Base-by-base conservation (phyloP, 768 basidiomycete genomes). In the Udeniomyces megalosporus region DNA sequence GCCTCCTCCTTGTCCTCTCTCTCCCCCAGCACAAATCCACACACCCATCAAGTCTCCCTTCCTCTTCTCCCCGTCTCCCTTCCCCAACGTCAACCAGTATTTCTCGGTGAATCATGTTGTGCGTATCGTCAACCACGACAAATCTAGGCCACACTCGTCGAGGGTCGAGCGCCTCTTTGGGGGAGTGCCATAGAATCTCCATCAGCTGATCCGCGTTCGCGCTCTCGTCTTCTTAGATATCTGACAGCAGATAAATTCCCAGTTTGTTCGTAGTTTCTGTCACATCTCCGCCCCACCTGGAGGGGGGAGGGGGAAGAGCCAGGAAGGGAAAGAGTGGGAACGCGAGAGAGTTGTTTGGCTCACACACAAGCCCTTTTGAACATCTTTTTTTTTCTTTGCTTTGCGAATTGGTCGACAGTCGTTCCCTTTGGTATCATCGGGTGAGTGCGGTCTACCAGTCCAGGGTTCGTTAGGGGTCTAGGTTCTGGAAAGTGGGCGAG, bases 231-330 rank as follows among this genome's bases (percentile, higher is more conserved):
- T 8, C 8, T 17, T 42, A 65, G 63, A 11, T 91, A 91, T 77
- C 78, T 92, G 69, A 92, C 89, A 65, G 84, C 87, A 68, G 88
- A 91, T 78, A 80, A 82, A 70, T 89, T 92, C 76, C 85, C 88
- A 68, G 78, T 95, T 70, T 91, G 88, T 91, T 72, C 77, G 88
- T 82, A 20, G 5, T 7, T n/a, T 22, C 11, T 3, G 17, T 42
- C n/a, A 5, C 34, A 45, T 11, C 3, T 29, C 22, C n/a, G 3
- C 17, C 28, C 14, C 20, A 20, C 29, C 12, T 2, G 11, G 15
- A 22, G 31, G 17, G 2, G 2, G 32, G 11, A 10, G 15, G 42
- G 1, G 20, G 3, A 1, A 26, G 55, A 15, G 8, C 1, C 24
- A 24, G 26, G 32, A 3, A 11, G 42, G 50, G 15, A 10, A 8